Evolutionary conservation across 805 yeast species (phyloP).

Genomic region (Candida krabiensis): DNA sequence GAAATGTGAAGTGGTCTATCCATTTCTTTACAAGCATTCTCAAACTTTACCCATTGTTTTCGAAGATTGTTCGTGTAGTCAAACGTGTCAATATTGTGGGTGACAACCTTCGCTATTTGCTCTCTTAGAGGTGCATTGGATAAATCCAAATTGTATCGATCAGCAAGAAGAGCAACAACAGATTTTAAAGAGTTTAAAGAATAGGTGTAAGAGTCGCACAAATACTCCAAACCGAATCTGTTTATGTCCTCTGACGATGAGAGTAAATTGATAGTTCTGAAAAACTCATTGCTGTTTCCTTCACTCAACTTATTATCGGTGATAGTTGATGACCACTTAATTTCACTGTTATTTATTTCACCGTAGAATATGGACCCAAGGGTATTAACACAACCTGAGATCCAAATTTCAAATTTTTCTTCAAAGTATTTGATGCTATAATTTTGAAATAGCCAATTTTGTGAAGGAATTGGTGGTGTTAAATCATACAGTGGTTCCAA

Average conservation of each 20-base stretch:
- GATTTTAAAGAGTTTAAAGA: conserved; percentile 49
- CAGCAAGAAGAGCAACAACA: conserved; percentile 32
- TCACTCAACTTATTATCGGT: conserved; percentile 5
- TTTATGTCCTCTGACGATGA: conserved; percentile 16
- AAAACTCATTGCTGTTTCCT: conserved; percentile 8
- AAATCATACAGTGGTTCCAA: conserved; percentile 12
- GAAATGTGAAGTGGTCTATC: conserved; percentile 61
- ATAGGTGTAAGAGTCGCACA: conserved; percentile 52
- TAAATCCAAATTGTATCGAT: conserved; percentile 10
- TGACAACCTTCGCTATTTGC: conserved; percentile 31
- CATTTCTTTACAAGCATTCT: conserved; percentile 70
- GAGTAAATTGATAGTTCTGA: conserved; percentile 9
- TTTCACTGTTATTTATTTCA: conserved; percentile 6
- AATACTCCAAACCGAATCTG: conserved; percentile 42
- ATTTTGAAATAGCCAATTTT: conserved; percentile 28
- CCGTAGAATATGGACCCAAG: conserved; percentile 22
- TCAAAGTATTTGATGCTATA: conserved; percentile 13
- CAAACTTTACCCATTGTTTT: conserved; percentile 67
- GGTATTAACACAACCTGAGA: conserved; percentile 27
- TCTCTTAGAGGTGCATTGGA: conserved; percentile 31
- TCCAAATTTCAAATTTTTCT: conserved; percentile 16
- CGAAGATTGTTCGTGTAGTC: conserved; percentile 38
- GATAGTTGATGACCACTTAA: conserved; percentile 14
- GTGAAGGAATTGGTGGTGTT: conserved; percentile 16
- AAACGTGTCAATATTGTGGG: conserved; percentile 27